Evolutionary conservation across 2,329 filamentous ascomycete genomes (phyloP), one percentile per base, ranked within the genome.

Genomic region (Chalara sp.): DNA sequence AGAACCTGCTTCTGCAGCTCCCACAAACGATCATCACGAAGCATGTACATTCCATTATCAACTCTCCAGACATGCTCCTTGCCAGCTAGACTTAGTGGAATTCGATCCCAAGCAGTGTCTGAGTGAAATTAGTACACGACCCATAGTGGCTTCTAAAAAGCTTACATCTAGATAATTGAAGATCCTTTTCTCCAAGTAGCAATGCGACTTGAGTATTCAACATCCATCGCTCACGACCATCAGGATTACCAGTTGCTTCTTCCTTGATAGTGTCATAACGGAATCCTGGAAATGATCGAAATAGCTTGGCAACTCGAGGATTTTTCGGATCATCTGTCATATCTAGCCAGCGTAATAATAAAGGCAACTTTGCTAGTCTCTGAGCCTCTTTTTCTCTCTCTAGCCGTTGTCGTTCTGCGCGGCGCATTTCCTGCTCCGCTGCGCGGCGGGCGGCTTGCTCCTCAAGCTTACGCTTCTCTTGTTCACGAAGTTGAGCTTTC

Each of bases 211-310:
- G 78, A 3, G 77, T 80, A 59, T 84, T 86, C 46, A 85, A 72
- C 50, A 85, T 66, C 81, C 82, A 86, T 57, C 81, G 80, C 58
- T 84, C 81, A 46, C 80, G 74, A n/a, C 80, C 81, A 44, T 75
- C 75, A 1, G 73, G 58, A 8, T 75, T 77, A 6, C 76, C 75
- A 5, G 75, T 78, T 11, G 74, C 69, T 32, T 73, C 72, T 4
- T 74, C 72, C 11, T 73, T 72, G 51, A 85, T 81, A 4, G 80
- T 84, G 63, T 85, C 81, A 60, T 80, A 84, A 28, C 82, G 77
- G 45, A 82, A 78, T 12, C 81, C 81, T 57, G 79, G 74, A 54
- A 83, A 76, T 44, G 67, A 70, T 54, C 71, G 71, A 62, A 85
- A 83, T 42, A 75, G 75, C 47, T 74, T 69, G 5, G 80, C 79